Evolutionary conservation across 2,329 filamentous ascomycete species (phyloP), one percentile per base, ranked within the genome.

Genomic region (Biscogniauxia mediterranea): DNA sequence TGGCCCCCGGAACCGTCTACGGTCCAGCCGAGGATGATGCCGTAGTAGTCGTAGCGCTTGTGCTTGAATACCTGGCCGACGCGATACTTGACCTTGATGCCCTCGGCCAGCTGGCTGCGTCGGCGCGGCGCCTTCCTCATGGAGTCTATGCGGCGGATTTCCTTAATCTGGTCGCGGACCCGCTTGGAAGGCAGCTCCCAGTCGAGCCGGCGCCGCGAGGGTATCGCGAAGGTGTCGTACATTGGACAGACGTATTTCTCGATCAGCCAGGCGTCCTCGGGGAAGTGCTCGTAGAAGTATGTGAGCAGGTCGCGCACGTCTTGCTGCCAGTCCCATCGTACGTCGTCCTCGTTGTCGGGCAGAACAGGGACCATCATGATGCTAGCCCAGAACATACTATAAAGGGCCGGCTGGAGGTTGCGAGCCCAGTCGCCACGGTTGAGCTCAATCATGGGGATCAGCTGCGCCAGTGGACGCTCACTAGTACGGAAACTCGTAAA

Each of bases 1-100:
- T 81, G 72, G 80, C 79, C 71, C 86, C 89, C 88, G 83, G 90
- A 62, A 80, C 81, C 67, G 62, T 88, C 87, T 56, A 79, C 77
- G 55, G 90, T 88, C 93, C 94, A 99, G n/a, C 93, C 93, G 15
- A 90, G 91, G 61, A 99, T 90, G 25, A 96, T 84, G 19, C 89
- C 93, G 55, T 88, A 80, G 73, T 94, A 97, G 20, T 83, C 80
- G 73, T 95, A 97, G 53, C 93, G 85, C 63, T 82, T 86, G 76
- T 99, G 95, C 54, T 83, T 84, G 73, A 98, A 96, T 6, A 97
- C 83, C 69, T 96, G 90, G 0, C 95, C 95, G 55, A 97, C 84
- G 56, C 82, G 85, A 74, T 86, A 94, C 62, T 78, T 82, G 56
- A 92, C 85, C 5, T 67, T 58, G 51, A 69, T 54, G 9, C 67